A percentile compares a stretch with the other conserved stretches of the same genome.
These are phyloP conservation scores for Neonectria ditissima DNA, from an alignment of 2,329 filamentous ascomycete species.

Conservation along the genomic window DNA sequence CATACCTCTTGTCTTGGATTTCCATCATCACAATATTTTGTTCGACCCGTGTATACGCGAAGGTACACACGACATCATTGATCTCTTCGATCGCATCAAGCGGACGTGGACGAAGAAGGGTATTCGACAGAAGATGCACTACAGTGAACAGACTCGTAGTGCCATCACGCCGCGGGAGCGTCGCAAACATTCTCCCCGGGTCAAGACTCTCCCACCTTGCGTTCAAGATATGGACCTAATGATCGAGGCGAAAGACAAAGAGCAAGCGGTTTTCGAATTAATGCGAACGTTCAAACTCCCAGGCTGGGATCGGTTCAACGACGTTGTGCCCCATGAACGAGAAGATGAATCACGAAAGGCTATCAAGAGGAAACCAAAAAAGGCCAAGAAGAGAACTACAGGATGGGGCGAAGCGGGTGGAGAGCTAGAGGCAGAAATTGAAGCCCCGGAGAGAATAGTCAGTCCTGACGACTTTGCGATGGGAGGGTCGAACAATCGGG, in stretches of 20 bases:
- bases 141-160: constrained; percentile 75
- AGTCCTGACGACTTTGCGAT: constrained; percentile 80
- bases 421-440: constrained; percentile 54
- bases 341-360: constrained; percentile 75
- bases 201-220: constrained; percentile 85
- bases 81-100: constrained; percentile 79
- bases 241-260: constrained; percentile 99
- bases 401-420: constrained; percentile 39
- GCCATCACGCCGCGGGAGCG: constrained; percentile 83
- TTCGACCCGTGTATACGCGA: constrained; percentile 83
- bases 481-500: constrained; percentile 84
- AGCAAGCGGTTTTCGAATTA: constrained; percentile 94
- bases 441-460: constrained; percentile 59
- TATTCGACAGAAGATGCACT: constrained; percentile 97
- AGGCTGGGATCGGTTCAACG: constrained; percentile 79
- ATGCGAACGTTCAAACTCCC: constrained; percentile 90
- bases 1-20: constrained; percentile 92
- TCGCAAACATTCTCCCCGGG: constrained; percentile 86
- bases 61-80: constrained; percentile 84
- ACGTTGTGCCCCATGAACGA: constrained; percentile 81
- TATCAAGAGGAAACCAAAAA: constrained; percentile 54
- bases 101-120: constrained; percentile 86
- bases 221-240: constrained; percentile 90
- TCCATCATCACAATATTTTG: constrained; percentile 94
- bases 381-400: constrained; percentile 52